phyloP scores from a whole-genome alignment of 139 green algal species.

The Parachlorella kessleri region DNA sequence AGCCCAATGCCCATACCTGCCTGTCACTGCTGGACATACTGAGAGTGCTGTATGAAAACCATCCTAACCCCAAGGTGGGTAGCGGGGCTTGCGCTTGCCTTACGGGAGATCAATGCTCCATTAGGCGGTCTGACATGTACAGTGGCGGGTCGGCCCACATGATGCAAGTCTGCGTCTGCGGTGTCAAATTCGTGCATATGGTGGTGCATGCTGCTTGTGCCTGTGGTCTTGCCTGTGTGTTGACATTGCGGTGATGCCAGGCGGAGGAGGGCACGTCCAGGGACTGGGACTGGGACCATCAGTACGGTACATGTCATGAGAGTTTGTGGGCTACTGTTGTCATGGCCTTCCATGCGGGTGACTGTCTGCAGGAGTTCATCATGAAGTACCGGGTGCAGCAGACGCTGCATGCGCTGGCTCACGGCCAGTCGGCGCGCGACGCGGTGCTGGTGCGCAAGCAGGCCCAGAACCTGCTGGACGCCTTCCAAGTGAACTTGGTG shows the following conservation, averaged over 20 bases:
- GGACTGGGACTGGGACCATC: too few relatives aligned
- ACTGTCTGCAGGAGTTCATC: conserved; percentile 61
- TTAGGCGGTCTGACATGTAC: too few relatives aligned
- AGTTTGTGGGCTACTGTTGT: too few relatives aligned
- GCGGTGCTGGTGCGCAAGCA: conserved; percentile 52
- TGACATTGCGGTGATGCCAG: too few relatives aligned
- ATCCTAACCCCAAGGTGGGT: conserved; percentile 69
- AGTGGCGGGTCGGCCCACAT: too few relatives aligned
- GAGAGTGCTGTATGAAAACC: conserved; percentile 73
- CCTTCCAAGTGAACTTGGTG: conserved; percentile 77
- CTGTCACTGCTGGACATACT: conserved; percentile 62
- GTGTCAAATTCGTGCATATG: too few relatives aligned
- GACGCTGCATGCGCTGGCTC: conserved; percentile 45
- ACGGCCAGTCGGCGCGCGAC: conserved; percentile 11
- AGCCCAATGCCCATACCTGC: conserved; percentile 23
- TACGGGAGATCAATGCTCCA: too few relatives aligned
- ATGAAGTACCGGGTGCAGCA: conserved; percentile 56
- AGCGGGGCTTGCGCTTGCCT: not conserved
- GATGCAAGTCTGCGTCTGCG: not conserved
- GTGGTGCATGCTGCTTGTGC: too few relatives aligned
- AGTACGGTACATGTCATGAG: too few relatives aligned
- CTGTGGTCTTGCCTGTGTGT: too few relatives aligned
- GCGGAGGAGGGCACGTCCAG: too few relatives aligned
- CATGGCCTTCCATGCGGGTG: too few relatives aligned
- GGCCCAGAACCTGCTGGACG: conserved; percentile 71